Conservation (phyloP, 345 rosid species). For the Xanthoceras sorbifolium region DNA sequence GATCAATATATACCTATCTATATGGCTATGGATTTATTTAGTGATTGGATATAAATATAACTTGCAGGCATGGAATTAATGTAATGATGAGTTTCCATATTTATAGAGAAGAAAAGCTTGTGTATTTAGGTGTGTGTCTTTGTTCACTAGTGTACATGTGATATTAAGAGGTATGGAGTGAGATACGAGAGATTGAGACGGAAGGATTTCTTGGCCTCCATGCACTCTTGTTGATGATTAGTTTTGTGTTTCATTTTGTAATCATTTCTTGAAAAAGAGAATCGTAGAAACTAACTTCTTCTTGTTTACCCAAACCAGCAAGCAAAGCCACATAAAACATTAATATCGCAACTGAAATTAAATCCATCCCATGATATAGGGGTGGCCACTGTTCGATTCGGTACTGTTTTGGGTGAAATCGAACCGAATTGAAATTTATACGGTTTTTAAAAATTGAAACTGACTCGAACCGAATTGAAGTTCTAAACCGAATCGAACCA, state of each 20-base stretch:
- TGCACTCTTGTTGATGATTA: neutral
- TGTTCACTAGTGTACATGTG: neutral
- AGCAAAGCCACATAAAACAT: constrained; percentile 16
- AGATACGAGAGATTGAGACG: constrained; percentile 38
- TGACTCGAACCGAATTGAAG: no score
- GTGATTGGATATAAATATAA: neutral
- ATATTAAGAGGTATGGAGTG: constrained; percentile 32
- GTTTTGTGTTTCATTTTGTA: no score
- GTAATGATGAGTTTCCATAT: constrained; percentile 22
- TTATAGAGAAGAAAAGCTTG: constrained; percentile 34
- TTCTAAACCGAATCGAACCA: no score
- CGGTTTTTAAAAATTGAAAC: no score
- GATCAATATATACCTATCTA: no score
- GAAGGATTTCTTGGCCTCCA: constrained; percentile 34
- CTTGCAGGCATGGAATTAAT: constrained; percentile 23
- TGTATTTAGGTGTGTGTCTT: constrained; percentile 10
- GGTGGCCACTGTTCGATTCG: no score
- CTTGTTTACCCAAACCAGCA: constrained; percentile 12
- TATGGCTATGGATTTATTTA: no score
- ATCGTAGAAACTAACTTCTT: neutral
- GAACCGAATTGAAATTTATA: no score
- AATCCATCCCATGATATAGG: neutral
- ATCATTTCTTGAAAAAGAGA: neutral
- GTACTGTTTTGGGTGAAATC: no score
- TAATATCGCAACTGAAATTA: neutral